phyloP scores from a whole-genome alignment of 2,329 filamentous ascomycete genomes.

The Colletotrichum eremochloae region DNA sequence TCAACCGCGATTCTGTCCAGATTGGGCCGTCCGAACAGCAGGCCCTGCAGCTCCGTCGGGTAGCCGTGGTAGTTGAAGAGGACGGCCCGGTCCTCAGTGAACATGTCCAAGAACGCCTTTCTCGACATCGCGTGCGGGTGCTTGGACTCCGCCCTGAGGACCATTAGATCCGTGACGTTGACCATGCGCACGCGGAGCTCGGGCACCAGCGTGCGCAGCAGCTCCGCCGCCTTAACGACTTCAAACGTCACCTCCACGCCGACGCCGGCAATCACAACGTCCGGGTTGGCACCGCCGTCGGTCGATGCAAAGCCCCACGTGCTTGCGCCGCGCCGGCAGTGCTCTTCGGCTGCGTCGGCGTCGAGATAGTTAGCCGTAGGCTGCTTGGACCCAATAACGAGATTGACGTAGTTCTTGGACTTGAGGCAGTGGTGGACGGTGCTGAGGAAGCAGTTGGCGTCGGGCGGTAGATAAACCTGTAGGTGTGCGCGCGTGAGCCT shows the following conservation, averaged over 20 bases:
- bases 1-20: conserved; percentile 67
- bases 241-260: conserved; percentile 77
- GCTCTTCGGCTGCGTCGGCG: conserved; percentile 69
- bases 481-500: not conserved
- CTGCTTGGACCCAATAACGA: conserved; percentile 78
- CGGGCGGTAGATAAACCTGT: conserved; percentile 73
- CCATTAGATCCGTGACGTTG: conserved; percentile 77
- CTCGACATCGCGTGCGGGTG: conserved; percentile 71
- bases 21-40: conserved; percentile 70
- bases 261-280: conserved; percentile 74
- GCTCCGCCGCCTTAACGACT: conserved; percentile 70
- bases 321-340: conserved; percentile 71
- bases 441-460: conserved; percentile 77
- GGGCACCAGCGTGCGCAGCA: conserved; percentile 64
- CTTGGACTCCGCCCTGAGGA: conserved; percentile 65
- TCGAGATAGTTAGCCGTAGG: conserved; percentile 72
- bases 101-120: conserved; percentile 67
- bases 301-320: conserved; percentile 74
- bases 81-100: conserved; percentile 67
- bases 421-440: conserved; percentile 72
- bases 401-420: conserved; percentile 75
- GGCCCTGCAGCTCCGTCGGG: conserved; percentile 68
- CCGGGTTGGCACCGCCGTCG: conserved; percentile 66
- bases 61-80: conserved; percentile 80
- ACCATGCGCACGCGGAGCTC: conserved; percentile 70